These are phyloP conservation scores for Vigna radiata DNA, from an alignment of 306 rosid species.

Conservation along the genomic window DNA sequence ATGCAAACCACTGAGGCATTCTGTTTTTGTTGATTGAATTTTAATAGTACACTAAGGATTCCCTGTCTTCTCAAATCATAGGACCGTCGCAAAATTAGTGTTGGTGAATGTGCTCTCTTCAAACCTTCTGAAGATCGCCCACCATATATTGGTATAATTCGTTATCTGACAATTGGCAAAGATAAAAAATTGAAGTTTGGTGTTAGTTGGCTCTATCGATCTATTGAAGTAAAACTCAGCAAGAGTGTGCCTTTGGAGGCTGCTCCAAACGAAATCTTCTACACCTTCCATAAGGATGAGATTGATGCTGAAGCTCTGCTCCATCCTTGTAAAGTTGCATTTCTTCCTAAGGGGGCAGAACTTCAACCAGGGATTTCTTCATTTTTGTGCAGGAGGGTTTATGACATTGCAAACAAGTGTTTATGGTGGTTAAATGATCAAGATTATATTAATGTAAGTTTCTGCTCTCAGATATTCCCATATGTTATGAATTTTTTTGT, in stretches of 20 bases:
- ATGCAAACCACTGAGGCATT: neutral
- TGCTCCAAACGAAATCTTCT: slow-evolving; percentile 84
- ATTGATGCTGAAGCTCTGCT: slow-evolving; percentile 77
- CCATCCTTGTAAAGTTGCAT: slow-evolving; percentile 95
- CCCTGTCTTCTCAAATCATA: slow-evolving; percentile 27
- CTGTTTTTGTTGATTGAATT: slow-evolving; percentile 8
- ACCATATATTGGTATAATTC: slow-evolving; percentile 81
- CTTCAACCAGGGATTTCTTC: slow-evolving; percentile 80
- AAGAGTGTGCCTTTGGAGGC: slow-evolving; percentile 72
- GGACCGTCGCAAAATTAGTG: slow-evolving; percentile 77
- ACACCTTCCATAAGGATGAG: slow-evolving; percentile 90
- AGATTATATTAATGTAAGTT: slow-evolving; percentile 75
- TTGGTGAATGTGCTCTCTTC: slow-evolving; percentile 91
- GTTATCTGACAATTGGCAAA: slow-evolving; percentile 55
- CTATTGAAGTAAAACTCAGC: slow-evolving; percentile 73
- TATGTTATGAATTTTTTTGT: neutral
- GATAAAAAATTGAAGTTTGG: slow-evolving; percentile 61
- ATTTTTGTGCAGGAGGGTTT: slow-evolving; percentile 87
- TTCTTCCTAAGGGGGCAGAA: slow-evolving; percentile 77
- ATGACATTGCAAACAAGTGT: slow-evolving; percentile 79
- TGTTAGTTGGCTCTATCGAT: slow-evolving; percentile 87
- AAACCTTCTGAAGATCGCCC: slow-evolving; percentile 71
- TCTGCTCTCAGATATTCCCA: neutral
- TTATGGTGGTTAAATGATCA: slow-evolving; percentile 90
- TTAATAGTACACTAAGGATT: neutral